phyloP scores from a whole-genome alignment of 2,329 filamentous ascomycete genomes.

The Aspergillus unguis region DNA sequence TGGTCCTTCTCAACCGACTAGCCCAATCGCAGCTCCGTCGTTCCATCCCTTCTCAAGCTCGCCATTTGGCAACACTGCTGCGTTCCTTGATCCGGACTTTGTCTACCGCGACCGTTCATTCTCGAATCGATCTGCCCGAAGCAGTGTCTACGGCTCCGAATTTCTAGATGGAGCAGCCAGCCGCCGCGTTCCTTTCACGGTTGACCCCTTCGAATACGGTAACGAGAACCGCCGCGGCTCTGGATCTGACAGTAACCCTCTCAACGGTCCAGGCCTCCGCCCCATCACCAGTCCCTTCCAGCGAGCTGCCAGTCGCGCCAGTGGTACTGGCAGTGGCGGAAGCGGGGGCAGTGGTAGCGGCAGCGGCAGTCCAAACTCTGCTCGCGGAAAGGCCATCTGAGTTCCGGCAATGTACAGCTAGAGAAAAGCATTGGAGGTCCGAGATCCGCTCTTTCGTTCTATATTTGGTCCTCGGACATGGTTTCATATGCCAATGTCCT shows the following conservation, averaged over 20 bases:
- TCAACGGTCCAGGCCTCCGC: conserved; percentile 35
- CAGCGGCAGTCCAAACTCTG: conserved; percentile 40
- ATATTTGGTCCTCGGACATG: not conserved
- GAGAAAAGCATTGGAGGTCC: conserved; percentile 4
- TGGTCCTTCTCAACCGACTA: conserved; percentile 33
- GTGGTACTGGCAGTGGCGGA: conserved; percentile 46
- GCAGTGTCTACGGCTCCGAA: conserved; percentile 36
- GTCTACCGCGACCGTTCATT: conserved; percentile 39
- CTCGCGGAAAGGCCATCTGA: conserved; percentile 32
- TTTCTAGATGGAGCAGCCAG: conserved; percentile 25
- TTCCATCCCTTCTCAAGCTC: conserved; percentile 34
- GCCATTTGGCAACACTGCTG: conserved; percentile 30
- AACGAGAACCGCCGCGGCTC: conserved; percentile 31
- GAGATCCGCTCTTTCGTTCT: not conserved
- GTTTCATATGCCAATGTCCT: not conserved
- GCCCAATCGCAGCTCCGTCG: conserved; percentile 30
- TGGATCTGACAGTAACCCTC: conserved; percentile 31
- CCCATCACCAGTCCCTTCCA: conserved; percentile 39
- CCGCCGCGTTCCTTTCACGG: conserved; percentile 29
- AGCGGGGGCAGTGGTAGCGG: conserved; percentile 41
- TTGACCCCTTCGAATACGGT: conserved; percentile 32
- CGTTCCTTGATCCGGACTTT: conserved; percentile 32
- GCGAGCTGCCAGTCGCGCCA: conserved; percentile 47
- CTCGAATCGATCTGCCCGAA: conserved; percentile 40
- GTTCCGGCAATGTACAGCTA: not conserved